Evolutionary conservation across 2,329 filamentous ascomycete species (phyloP).

Genomic region (Chaetomiaceae sp.): DNA sequence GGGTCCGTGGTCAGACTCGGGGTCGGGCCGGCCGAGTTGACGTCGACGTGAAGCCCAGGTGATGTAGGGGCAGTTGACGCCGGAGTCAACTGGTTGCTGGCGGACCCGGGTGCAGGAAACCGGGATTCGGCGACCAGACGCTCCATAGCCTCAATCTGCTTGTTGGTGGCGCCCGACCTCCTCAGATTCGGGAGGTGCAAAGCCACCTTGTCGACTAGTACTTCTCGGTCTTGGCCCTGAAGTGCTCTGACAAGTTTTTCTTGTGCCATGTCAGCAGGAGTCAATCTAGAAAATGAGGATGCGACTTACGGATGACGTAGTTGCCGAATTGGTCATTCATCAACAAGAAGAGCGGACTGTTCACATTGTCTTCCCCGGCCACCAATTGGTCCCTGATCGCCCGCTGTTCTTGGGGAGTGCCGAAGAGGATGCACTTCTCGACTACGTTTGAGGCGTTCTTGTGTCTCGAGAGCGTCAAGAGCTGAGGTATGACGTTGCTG

Average conservation of each 20-base stretch:
- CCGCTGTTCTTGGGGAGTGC: slow-evolving; percentile 63
- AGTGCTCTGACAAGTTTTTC: slow-evolving; percentile 73
- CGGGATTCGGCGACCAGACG: slow-evolving; percentile 41
- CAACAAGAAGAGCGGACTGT: slow-evolving; percentile 66
- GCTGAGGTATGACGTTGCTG: slow-evolving; percentile 63
- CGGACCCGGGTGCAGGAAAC: slow-evolving; percentile 16
- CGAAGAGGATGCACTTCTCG: slow-evolving; percentile 79
- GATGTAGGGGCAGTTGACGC: slow-evolving; percentile 30
- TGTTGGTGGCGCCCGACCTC: slow-evolving; percentile 56
- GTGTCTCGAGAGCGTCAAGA: slow-evolving; percentile 79
- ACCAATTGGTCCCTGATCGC: slow-evolving; percentile 64
- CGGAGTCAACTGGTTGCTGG: slow-evolving; percentile 28
- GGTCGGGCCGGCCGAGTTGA: slow-evolving; percentile 55
- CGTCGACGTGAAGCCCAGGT: slow-evolving; percentile 41
- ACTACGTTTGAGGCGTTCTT: slow-evolving; percentile 98
- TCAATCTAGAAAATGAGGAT: neutral
- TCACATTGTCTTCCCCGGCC: slow-evolving; percentile 57
- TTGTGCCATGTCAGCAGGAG: slow-evolving; percentile 37
- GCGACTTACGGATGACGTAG: slow-evolving; percentile 85
- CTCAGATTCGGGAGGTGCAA: slow-evolving; percentile 59
- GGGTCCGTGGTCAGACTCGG: slow-evolving; percentile 64
- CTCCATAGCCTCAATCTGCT: slow-evolving; percentile 63
- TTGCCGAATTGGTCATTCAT: slow-evolving; percentile 93
- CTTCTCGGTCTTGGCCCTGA: slow-evolving; percentile 53
- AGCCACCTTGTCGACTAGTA: slow-evolving; percentile 60